phyloP scores from a whole-genome alignment of 106 monocot genomes.

The Dendrobium catenatum region DNA sequence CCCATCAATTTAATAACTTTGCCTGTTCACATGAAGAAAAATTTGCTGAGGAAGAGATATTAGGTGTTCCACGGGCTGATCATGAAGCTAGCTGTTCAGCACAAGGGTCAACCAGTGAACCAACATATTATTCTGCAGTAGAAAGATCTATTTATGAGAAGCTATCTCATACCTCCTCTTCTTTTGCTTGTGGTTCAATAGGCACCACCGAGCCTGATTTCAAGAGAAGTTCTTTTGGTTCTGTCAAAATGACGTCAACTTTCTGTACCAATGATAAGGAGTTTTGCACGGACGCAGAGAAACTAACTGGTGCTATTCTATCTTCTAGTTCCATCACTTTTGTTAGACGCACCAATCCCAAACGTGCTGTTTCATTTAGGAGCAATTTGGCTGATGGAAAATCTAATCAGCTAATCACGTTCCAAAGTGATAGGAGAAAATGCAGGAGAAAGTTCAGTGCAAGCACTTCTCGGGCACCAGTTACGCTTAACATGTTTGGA shows the following conservation, averaged over 20 bases:
- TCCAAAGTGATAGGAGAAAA: constrained; percentile 21
- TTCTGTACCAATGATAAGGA: constrained; percentile 7
- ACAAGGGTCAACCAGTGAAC: constrained; percentile 1
- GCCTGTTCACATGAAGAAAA: neutral
- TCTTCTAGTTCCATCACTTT: constrained; percentile 15
- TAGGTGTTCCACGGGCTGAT: neutral
- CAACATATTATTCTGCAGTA: constrained; percentile 1
- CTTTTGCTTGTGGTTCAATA: neutral
- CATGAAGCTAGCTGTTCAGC: neutral
- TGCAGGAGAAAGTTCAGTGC: constrained; percentile 10
- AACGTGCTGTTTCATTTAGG: constrained; percentile 42
- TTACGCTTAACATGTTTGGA: constrained; percentile 13
- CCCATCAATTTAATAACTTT: neutral
- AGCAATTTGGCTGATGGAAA: constrained; percentile 16
- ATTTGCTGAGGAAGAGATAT: neutral
- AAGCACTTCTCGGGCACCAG: constrained; percentile 8
- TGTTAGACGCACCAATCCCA: constrained; percentile 61
- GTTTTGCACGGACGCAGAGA: constrained; percentile 13
- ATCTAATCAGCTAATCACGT: constrained; percentile 9
- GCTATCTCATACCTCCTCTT: constrained; percentile 1
- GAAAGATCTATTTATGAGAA: constrained; percentile 8
- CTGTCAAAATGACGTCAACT: constrained; percentile 4
- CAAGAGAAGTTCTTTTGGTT: neutral
- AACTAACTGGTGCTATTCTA: constrained; percentile 1
- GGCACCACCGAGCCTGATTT: neutral